Base-by-base conservation (phyloP, 2,329 filamentous ascomycete genomes). In the Fusarium drepaniforme region DNA sequence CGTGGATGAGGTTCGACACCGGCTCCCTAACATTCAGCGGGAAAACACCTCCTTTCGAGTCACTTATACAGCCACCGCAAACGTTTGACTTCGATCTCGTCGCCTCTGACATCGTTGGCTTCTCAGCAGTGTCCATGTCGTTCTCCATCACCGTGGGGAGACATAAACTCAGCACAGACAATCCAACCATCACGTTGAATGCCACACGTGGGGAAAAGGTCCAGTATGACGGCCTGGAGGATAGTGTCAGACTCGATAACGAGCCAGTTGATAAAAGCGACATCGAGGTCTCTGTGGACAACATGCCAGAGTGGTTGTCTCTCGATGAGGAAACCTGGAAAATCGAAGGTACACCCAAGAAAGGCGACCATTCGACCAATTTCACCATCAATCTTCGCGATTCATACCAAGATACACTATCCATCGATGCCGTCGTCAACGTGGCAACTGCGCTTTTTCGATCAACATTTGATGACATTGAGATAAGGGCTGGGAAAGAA, bases 1-100 rank as follows among this genome's bases (percentile, higher is more conserved):
- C 94, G 1, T 98, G 95, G 95, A 85, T 97, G 53, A 85, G 85
- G n/a, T 98, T 98, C 78, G 89, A 97, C 75, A 80, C 88, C 1
- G 80, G 80, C 3, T 86, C 83, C 0, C 84, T 97, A 44, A 88
- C 87, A 1, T 97, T 97, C 77, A 90, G 89, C 1, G 95, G 95
- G 28, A 89, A 84, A 38, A 93, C 93, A 3, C 95, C 94, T 1
- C 84, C 91, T 1, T 86, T 91, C 57, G 88, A 90, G 68, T 90
- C 90, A 33, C 85, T 93, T 12, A 83, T 91, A 40, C 89, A 92
- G 37, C 91, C 91, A 9, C 92, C 94, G 5, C 93, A 97, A 79
- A 88, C 85, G 0, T 97, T 95, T 78, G 88, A 88, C 23, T 88
- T 98, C 67, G 87, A 90, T 70, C 85, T 97, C 8, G 90, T 97